Evolutionary conservation across 768 basidiomycete species (phyloP).

Genomic region (Kwoniella dejecticola): DNA sequence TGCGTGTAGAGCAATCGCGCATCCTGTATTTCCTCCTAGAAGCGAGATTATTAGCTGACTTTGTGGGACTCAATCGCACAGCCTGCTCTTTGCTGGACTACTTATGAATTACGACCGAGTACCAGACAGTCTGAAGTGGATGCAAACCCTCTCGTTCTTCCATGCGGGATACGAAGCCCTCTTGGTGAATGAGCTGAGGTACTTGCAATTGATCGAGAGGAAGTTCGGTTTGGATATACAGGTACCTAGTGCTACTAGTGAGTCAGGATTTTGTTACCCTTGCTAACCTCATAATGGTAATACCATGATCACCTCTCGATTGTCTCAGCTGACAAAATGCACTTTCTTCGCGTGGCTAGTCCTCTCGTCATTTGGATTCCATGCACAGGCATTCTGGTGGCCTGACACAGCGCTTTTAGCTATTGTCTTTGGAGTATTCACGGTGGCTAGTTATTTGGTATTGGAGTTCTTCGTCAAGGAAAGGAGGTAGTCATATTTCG

Average conservation of each 20-base stretch:
- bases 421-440: slow-evolving; percentile 83
- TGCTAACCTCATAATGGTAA: too few relatives aligned
- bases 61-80: too few relatives aligned
- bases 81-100: slow-evolving; percentile 90
- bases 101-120: slow-evolving; percentile 92
- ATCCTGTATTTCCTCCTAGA: too few relatives aligned
- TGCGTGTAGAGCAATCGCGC: too few relatives aligned
- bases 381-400: slow-evolving; percentile 98
- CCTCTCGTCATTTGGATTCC: slow-evolving; percentile 87
- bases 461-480: slow-evolving; percentile 90
- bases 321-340: too few relatives aligned
- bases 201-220: slow-evolving; percentile 86
- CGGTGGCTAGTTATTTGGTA: slow-evolving; percentile 71
- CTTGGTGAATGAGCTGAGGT: slow-evolving; percentile 95
- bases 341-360: slow-evolving; percentile 54
- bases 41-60: too few relatives aligned
- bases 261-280: too few relatives aligned
- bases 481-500: slow-evolving; percentile 61
- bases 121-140: slow-evolving; percentile 70
- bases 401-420: slow-evolving; percentile 84
- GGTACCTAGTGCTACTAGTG: slow-evolving; percentile 85
- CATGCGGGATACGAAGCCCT: slow-evolving; percentile 97
- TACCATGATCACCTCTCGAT: too few relatives aligned
- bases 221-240: slow-evolving; percentile 98
- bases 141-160: slow-evolving; percentile 94